A percentile compares a stretch with the other conserved stretches of the same genome.
phyloP scores from a whole-genome alignment of 2,329 filamentous ascomycete species.

The Periconia sp. region DNA sequence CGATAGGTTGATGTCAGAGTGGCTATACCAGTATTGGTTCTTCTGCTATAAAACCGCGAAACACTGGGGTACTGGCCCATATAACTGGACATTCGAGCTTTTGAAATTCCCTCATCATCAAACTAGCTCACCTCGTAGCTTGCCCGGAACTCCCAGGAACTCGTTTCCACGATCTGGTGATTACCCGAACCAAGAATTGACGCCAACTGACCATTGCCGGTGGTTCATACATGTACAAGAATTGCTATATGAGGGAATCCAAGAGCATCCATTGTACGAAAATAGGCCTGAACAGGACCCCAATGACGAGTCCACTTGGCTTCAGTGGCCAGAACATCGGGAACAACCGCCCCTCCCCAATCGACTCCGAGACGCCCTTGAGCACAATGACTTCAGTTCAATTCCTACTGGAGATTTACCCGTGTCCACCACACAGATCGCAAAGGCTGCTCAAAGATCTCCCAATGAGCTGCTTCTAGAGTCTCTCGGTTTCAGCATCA shows the following conservation, averaged over 20 bases:
- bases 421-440: constrained; percentile 14
- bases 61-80: constrained; percentile 16
- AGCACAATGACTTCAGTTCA: constrained; percentile 27
- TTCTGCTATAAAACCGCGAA: constrained; percentile 24
- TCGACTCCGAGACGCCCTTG: constrained; percentile 13
- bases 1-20: constrained; percentile 20
- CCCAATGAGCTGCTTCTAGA: constrained; percentile 14
- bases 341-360: constrained; percentile 7
- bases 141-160: constrained; percentile 8
- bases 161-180: not conserved
- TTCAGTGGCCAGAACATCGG: constrained; percentile 8
- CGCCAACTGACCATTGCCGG: constrained; percentile 12
- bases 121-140: not conserved
- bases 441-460: constrained; percentile 13
- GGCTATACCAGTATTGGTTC: constrained; percentile 41
- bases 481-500: too few relatives aligned
- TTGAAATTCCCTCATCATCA: constrained; percentile 12
- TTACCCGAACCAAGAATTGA: not conserved
- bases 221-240: constrained; percentile 17
- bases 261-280: not conserved
- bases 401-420: constrained; percentile 13
- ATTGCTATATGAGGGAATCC: constrained; percentile 1
- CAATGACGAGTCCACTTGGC: constrained; percentile 14
- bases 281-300: constrained; percentile 1
- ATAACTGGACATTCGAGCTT: constrained; percentile 21